Evolutionary conservation across 1,139 yeast species (phyloP).

Genomic region (Scheffersomyces segobiensis): DNA sequence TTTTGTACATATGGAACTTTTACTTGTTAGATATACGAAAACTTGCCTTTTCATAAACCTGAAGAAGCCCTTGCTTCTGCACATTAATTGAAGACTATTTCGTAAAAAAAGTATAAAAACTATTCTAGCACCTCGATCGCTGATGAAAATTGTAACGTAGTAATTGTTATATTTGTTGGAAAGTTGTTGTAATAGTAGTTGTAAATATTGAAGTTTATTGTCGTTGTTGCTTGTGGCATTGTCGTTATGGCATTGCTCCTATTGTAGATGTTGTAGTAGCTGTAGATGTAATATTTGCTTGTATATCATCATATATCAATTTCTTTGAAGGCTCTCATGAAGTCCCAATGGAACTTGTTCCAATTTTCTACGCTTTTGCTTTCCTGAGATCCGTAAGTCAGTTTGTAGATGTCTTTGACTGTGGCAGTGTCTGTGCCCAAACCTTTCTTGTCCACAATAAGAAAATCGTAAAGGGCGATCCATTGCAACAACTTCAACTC

Average conservation of each 20-base stretch:
- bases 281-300: neutral
- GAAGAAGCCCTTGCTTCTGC: neutral
- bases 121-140: neutral
- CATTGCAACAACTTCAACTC: constrained; percentile 30
- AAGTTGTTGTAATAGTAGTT: neutral
- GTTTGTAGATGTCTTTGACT: constrained; percentile 20
- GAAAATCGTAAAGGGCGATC: constrained; percentile 30
- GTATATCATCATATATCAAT: neutral
- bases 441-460: constrained; percentile 15
- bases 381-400: constrained; percentile 11
- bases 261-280: neutral
- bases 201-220: too few relatives aligned
- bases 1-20: neutral
- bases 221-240: too few relatives aligned
- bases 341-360: constrained; percentile 14
- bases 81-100: neutral
- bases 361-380: constrained; percentile 7
- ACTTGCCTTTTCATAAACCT: neutral
- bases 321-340: constrained; percentile 10
- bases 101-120: neutral
- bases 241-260: too few relatives aligned
- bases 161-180: too few relatives aligned
- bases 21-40: neutral
- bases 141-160: neutral
- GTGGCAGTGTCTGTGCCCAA: constrained; percentile 20